Evolutionary conservation across 306 rosid genomes (phyloP), one percentile per base, ranked within the genome.

Genomic region (Dryas alaskensis): DNA sequence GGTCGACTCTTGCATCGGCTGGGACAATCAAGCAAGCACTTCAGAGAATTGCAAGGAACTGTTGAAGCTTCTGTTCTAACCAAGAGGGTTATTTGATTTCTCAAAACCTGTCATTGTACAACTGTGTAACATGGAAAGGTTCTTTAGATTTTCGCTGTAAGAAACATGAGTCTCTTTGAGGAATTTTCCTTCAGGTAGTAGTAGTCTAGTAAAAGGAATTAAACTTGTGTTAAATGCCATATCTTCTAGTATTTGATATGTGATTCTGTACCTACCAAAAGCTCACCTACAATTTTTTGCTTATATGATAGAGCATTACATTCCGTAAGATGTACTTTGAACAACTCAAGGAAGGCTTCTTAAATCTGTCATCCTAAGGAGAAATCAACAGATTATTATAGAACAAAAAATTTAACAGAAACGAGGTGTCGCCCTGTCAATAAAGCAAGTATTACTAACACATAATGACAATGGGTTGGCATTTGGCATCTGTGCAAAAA

Each of bases 21-120:
- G 73, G 69, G 51, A 79, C 31, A 22, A 84, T 84, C 66, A 73
- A 78, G 61, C 76, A 66, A 75, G 81, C 83, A 44, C 73, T 84
- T 65, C 62, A 78, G 73, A 70, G 68, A 72, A 50, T 84, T 17
- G 47, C 79, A 42, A 10, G 73, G 72, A 73, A 37, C 57, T 31
- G 66, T 58, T 77, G 74, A 76, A 73, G 74, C 68, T 68, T 10
- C 45, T 69, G 43, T 50, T 55, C 69, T 42, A 42, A 42, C 73
- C 7, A 1, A 7, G 64, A 73, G 52, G 62, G 50, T 42, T 46
- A 43, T 70, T 53, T 46, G 9, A 4, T 25, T 60, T 65, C 22
- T 52, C 22, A 14, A 55, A 13, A 7, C 65, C 22, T 45, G 54
- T 42, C 47, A 19, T 54, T 54, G 78, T 71, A 51, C 65, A 71